phyloP scores from a whole-genome alignment of 352 stramenopile species.

The Globisporangium yorkense region DNA sequence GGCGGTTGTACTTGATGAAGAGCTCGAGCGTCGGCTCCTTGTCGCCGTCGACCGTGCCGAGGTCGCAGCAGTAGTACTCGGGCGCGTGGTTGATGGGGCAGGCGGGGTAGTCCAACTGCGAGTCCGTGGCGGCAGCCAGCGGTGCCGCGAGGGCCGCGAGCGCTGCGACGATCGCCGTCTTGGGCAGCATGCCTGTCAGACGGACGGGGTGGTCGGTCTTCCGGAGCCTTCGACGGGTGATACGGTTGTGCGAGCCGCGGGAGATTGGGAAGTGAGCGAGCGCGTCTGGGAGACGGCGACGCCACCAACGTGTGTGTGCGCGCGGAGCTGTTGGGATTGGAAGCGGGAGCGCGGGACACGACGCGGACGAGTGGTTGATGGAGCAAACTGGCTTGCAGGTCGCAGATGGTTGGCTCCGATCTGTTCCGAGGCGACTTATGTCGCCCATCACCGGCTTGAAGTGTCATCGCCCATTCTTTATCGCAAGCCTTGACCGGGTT shows the following conservation, averaged over 20 bases:
- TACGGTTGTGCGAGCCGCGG: not conserved
- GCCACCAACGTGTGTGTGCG: no score
- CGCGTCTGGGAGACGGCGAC: not conserved
- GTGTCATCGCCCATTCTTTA: no score
- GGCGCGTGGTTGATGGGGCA: constrained; percentile 56
- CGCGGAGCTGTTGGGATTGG: no score
- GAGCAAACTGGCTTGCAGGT: no score
- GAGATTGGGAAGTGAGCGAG: not conserved
- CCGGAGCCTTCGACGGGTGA: not conserved
- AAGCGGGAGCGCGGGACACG: no score
- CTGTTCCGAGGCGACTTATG: no score
- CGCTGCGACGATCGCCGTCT: constrained; percentile 11
- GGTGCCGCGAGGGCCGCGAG: constrained; percentile 15
- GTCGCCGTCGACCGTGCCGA: constrained; percentile 24
- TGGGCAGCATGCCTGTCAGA: constrained; percentile 1
- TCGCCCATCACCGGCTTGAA: no score
- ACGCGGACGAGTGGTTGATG: no score
- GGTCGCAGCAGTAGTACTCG: constrained; percentile 52
- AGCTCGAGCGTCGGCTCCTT: constrained; percentile 28
- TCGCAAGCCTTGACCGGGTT: no score
- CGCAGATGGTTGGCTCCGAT: no score
- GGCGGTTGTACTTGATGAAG: constrained; percentile 61
- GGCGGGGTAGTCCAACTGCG: constrained; percentile 49
- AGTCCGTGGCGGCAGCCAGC: constrained; percentile 29
- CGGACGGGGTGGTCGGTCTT: not conserved